phyloP scores from a whole-genome alignment of 768 basidiomycete species.

The Rhodosporidiobolus sp. region DNA sequence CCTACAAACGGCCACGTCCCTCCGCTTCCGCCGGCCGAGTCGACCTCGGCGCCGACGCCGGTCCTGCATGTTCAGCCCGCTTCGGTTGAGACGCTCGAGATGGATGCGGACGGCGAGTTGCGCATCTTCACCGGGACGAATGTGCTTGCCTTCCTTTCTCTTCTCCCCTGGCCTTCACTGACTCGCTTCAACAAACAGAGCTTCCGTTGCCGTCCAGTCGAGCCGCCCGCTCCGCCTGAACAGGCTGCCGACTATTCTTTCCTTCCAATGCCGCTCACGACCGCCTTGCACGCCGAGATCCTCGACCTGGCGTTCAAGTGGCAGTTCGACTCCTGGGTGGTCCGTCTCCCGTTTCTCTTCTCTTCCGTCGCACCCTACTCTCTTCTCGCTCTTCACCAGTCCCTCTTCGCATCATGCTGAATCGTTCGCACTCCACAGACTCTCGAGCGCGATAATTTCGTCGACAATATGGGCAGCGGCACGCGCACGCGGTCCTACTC shows the following conservation, averaged over 20 bases:
- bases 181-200: background rate
- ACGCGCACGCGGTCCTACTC: background rate
- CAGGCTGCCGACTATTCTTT: background rate
- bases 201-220: background rate
- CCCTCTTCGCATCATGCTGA: no score
- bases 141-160: background rate
- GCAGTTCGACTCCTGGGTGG: background rate
- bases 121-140: background rate
- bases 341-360: background rate
- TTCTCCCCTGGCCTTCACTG: background rate
- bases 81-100: background rate
- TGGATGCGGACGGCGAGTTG: background rate
- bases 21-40: no score
- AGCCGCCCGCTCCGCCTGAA: no score
- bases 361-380: no score
- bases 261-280: background rate
- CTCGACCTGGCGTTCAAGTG: background rate
- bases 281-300: background rate
- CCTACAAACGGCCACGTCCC: no score
- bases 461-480: background rate
- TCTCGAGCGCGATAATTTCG: background rate
- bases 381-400: no score
- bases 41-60: no score
- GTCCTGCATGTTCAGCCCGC: fast-evolving
- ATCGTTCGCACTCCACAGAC: no score